Evolutionary conservation across 2,329 filamentous ascomycete species (phyloP).

Genomic region (Sclerotinia nivalis): DNA sequence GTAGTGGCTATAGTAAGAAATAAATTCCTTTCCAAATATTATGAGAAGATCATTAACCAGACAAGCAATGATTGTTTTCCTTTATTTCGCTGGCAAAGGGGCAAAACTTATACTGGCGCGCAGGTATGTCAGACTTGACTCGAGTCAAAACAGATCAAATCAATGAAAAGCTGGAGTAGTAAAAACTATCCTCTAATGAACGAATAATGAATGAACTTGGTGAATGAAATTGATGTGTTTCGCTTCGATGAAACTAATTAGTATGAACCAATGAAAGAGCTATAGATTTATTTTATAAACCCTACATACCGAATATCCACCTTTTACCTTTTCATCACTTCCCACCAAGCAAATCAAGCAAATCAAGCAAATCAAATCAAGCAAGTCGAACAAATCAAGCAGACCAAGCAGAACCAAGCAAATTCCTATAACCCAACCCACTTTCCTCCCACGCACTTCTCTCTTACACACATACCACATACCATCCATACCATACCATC

Average conservation of each 20-base stretch:
- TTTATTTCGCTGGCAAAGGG: background rate
- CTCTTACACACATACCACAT: too few species aligned
- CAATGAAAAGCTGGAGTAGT: background rate
- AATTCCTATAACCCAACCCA: too few species aligned
- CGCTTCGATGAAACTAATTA: slow-evolving; percentile 3
- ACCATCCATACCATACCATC: too few species aligned
- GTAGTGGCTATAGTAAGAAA: background rate
- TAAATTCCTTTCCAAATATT: background rate
- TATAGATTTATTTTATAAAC: background rate
- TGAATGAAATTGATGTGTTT: slow-evolving; percentile 3
- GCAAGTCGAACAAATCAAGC: too few species aligned
- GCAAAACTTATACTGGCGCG: background rate
- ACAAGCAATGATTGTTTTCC: background rate
- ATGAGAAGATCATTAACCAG: background rate
- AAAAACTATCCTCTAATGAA: background rate
- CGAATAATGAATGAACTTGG: too few species aligned
- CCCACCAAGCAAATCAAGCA: background rate
- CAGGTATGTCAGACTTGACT: background rate
- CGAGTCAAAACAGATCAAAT: background rate
- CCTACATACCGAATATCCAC: background rate
- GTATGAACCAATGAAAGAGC: background rate
- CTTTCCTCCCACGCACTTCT: too few species aligned
- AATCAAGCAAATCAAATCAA: too few species aligned
- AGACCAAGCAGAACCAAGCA: too few species aligned
- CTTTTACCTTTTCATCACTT: background rate